Evolutionary conservation across 2,329 filamentous ascomycete species (phyloP).

Genomic region (Pestalotiopsis fici): DNA sequence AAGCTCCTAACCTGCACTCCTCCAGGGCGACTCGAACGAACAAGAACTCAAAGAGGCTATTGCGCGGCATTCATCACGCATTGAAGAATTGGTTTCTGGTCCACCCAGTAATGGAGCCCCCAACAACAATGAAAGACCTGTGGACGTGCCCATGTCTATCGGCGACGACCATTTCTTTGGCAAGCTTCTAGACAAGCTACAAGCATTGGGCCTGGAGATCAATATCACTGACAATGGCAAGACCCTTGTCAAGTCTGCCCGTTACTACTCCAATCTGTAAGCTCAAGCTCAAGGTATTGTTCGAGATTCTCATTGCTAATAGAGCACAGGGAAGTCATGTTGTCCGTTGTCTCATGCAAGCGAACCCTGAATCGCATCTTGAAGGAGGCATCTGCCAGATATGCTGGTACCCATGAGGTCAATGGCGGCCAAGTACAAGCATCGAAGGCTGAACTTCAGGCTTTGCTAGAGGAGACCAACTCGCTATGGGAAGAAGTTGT

Average conservation of each 20-base stretch:
- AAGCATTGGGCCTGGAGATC: constrained; percentile 22
- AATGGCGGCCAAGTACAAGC: constrained; percentile 9
- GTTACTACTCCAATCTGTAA: constrained; percentile 25
- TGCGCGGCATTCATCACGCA: neutral
- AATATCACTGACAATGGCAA: constrained; percentile 14
- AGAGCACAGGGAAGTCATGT: constrained; percentile 19
- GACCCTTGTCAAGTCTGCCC: constrained; percentile 19
- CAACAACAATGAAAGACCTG: neutral
- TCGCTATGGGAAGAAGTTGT: constrained; percentile 34
- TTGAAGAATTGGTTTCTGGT: neutral
- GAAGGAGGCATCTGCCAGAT: constrained; percentile 14
- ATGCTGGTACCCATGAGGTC: constrained; percentile 9
- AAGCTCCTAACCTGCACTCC: neutral
- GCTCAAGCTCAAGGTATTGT: constrained; percentile 13
- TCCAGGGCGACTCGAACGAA: neutral
- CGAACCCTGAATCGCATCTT: constrained; percentile 20
- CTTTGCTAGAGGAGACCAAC: constrained; percentile 28
- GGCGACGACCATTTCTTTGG: constrained; percentile 15
- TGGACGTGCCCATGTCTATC: neutral
- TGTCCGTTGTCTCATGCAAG: constrained; percentile 22
- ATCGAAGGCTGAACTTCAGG: constrained; percentile 20
- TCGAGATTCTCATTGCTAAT: neutral
- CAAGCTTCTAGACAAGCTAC: constrained; percentile 22
- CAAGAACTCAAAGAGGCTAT: neutral
- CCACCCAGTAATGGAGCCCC: neutral